These are phyloP conservation scores for Marvania coccoides DNA, from an alignment of 139 green algal species.

Conservation along the genomic window DNA sequence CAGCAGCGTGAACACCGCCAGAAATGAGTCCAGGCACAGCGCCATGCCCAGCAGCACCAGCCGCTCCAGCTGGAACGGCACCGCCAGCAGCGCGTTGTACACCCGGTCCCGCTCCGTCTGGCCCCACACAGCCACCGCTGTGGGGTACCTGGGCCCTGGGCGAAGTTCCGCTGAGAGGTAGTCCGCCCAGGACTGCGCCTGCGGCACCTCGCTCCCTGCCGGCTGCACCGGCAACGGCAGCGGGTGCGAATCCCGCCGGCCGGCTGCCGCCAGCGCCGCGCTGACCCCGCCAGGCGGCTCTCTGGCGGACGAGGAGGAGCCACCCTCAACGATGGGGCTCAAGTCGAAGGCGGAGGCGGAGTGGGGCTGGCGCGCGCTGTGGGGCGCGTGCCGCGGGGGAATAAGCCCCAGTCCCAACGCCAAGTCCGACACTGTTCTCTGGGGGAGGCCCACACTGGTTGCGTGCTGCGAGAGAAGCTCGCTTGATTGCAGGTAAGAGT, in stretches of 20 bases:
- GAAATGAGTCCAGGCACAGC: slow-evolving; percentile 68
- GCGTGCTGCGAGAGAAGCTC: too few relatives aligned
- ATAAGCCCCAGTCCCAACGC: too few relatives aligned
- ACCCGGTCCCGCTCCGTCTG: slow-evolving; percentile 70
- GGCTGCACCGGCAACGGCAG: background rate
- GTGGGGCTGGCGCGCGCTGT: too few relatives aligned
- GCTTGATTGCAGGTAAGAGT: too few relatives aligned
- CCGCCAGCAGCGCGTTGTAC: slow-evolving; percentile 81
- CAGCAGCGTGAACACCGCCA: slow-evolving; percentile 69
- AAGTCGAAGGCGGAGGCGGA: too few relatives aligned
- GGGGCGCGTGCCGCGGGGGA: too few relatives aligned
- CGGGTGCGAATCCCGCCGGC: background rate
- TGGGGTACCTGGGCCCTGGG: slow-evolving; percentile 31
- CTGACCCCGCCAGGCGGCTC: background rate
- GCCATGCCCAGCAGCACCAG: slow-evolving; percentile 65
- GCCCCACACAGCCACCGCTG: slow-evolving; percentile 57
- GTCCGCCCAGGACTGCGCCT: slow-evolving; percentile 2
- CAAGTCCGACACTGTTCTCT: too few relatives aligned
- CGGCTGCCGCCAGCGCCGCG: background rate
- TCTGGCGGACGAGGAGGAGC: background rate
- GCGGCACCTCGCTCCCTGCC: background rate
- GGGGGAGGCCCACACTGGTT: too few relatives aligned
- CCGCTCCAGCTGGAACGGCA: slow-evolving; percentile 82
- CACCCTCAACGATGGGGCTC: too few relatives aligned
- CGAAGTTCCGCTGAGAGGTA: slow-evolving; percentile 18